Evolutionary conservation across 345 rosid genomes (phyloP), one percentile per base, ranked within the genome.

Genomic region (Murraya koenigii): DNA sequence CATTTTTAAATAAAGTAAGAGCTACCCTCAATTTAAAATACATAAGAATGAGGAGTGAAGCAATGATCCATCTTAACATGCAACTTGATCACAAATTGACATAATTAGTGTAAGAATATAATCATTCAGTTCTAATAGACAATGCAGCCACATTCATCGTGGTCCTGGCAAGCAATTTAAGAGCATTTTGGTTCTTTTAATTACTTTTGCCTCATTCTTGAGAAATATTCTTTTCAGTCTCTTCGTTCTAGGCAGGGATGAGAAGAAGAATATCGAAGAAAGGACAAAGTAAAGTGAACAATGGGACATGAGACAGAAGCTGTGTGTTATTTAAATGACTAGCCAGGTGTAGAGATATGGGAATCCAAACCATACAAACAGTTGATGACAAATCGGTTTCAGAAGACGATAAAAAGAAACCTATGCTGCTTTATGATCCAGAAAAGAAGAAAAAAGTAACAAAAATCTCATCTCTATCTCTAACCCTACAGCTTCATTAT

Each of bases 381-480:
- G 82, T 77, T 26, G 22, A 55, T 73, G 86, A 77, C 88, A 85
- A 83, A 83, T 82, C 80, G 39, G 86, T 84, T 85, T 83, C 83
- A 83, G 81, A 83, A 83, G 54, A 33, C 72, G 25, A 56, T 71
- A 79, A 68, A 64, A 49, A 58, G n/a, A 13, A 44, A 44, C 5
- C 15, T 13, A 23, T 19, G 63, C 67, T 81, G 73, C 78, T 80
- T 88, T 82, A 49, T 76, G 78, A 74, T 77, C 84, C 67, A 63
- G 52, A 82, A 82, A 81, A 69, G 58, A 11, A 44, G 62, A 35
- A 55, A 79, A 78, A 60, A 8, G n/a, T 60, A 28, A 77, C 55
- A 38, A 38, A 67, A 77, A 41, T 66, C 64, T 73, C 56, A 25
- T 81, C 38, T 47, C 71, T 76, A 2, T 56, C 44, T 61, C 63